Base-by-base conservation (phyloP, 192 early-diverging fungal species). In the Chytriomyces confervae region DNA sequence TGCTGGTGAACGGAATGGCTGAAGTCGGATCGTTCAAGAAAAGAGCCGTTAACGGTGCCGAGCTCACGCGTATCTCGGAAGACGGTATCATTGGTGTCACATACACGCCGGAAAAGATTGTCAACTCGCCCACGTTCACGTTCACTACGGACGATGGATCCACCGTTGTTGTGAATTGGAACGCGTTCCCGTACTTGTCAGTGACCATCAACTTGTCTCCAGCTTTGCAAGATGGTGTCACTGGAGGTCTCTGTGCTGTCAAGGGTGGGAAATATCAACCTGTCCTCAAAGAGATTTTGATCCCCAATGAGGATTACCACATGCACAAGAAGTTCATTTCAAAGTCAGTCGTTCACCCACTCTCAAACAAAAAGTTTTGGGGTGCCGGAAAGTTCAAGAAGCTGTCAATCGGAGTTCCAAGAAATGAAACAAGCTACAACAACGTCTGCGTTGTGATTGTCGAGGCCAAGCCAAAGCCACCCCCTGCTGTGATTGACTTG, bases 291-390 rank as follows among this genome's bases (percentile, higher is more conserved):
- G 53, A 57, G 53, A n/a, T 13, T 13, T 20, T n/a, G 20, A 20
- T 57, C 20, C 66, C 66, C 29, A 43, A 23, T 8, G 46, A 68
- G 16, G 27, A 68, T 46, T 68, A 68, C 8, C 66, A 68, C 46
- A 36, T 68, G 66, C 9, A 36, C 18, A 48, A 48, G 3, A 57
- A 57, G 20, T 57, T 57, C 5, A 24, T 16, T 47, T 3, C 11
- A 27, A 48, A n/a, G 13, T 29, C 66, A 24, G 66, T 11, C 27
- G 18, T 16, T 11, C 47, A 47, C 24, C 66, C 66, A 36, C 24
- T 68, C 3, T 18, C 62, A 23, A 10, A 29, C 36, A 20, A 57
- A 20, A 57, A 57, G 16, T 68, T 47, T 16, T 68, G 66, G 66
- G 66, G 66, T 13, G 11, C 1, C 4, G 66, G 45, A 47, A 47